These are phyloP conservation scores for Mortierella sp. DNA, from an alignment of 371 early-diverging fungal genomes.

Conservation along the genomic window DNA sequence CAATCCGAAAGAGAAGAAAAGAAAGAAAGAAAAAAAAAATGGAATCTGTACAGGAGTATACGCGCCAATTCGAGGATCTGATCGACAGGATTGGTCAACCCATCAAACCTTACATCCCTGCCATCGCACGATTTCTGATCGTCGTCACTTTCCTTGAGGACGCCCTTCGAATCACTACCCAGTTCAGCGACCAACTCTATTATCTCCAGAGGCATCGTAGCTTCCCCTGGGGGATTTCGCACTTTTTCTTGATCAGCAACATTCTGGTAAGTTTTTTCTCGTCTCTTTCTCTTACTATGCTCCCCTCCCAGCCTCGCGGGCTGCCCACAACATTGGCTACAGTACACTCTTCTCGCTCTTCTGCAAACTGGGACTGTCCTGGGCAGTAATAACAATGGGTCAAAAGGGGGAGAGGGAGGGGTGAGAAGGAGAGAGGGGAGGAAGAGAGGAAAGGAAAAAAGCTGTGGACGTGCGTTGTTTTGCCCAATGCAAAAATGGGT, in stretches of 20 bases:
- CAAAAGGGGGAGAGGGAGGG: too few relatives aligned
- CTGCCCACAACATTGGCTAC: too few relatives aligned
- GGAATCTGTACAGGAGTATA: constrained; percentile 52
- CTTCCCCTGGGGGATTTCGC: constrained; percentile 81
- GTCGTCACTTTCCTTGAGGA: constrained; percentile 97
- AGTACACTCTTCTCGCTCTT: too few relatives aligned
- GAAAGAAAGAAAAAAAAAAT: too few relatives aligned
- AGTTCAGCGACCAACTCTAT: constrained; percentile 88
- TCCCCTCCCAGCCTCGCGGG: too few relatives aligned
- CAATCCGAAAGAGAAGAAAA: too few relatives aligned
- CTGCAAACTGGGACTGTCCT: too few relatives aligned
- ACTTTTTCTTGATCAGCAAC: constrained; percentile 86
- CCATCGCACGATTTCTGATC: constrained; percentile 89
- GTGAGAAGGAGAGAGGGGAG: too few relatives aligned
- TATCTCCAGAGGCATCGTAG: constrained; percentile 83
- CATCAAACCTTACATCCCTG: constrained; percentile 92
- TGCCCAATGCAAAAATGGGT: too few relatives aligned
- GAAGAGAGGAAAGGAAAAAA: too few relatives aligned
- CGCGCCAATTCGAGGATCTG: constrained; percentile 75
- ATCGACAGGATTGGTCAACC: constrained; percentile 81
- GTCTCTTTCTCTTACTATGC: not conserved
- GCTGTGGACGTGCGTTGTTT: too few relatives aligned
- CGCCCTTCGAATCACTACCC: constrained; percentile 86
- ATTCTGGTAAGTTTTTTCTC: constrained; percentile 65
- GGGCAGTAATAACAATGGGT: too few relatives aligned